phyloP scores from a whole-genome alignment of 495 filamentous ascomycete genomes.

The Lophiostoma macrostomum region DNA sequence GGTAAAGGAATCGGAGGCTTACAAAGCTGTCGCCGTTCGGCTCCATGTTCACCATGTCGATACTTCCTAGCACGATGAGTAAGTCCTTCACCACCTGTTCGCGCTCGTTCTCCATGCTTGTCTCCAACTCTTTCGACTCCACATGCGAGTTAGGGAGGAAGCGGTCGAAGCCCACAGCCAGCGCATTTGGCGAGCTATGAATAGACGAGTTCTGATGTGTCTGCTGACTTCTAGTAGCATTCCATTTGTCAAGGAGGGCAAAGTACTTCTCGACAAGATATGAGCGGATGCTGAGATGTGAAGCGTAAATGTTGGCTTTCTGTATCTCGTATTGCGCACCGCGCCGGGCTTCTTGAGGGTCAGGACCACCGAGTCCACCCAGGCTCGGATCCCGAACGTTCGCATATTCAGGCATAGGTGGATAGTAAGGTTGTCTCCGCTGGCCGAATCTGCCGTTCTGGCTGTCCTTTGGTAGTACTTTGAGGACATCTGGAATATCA shows the following conservation, averaged over 20 bases:
- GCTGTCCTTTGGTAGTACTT: conserved; percentile 43
- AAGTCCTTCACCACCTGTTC: conserved; percentile 74
- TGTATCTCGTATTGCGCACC: conserved; percentile 77
- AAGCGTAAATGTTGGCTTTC: conserved; percentile 76
- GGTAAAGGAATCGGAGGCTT: conserved; percentile 29
- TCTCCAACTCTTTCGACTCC: conserved; percentile 41
- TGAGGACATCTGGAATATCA: conserved; percentile 58
- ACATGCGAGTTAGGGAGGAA: conserved; percentile 19
- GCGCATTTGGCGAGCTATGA: conserved; percentile 28
- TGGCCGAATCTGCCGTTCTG: conserved; percentile 27
- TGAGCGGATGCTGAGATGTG: conserved; percentile 69
- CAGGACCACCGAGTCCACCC: conserved; percentile 18
- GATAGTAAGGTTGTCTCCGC: conserved; percentile 29
- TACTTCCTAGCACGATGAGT: conserved; percentile 62
- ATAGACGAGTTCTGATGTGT: no score
- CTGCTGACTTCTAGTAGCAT: conserved; percentile 26
- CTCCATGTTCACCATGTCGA: conserved; percentile 78
- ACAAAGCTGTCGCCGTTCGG: conserved; percentile 72
- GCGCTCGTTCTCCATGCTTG: conserved; percentile 63
- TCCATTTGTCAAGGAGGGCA: conserved; percentile 26
- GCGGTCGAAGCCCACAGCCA: conserved; percentile 33
- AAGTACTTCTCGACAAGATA: conserved; percentile 80
- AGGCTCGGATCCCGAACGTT: conserved; percentile 15
- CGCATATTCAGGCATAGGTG: conserved; percentile 28
- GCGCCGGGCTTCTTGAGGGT: conserved; percentile 42